Conservation (phyloP, 371 early-diverging fungal species). For the Mortierella polycephala region DNA sequence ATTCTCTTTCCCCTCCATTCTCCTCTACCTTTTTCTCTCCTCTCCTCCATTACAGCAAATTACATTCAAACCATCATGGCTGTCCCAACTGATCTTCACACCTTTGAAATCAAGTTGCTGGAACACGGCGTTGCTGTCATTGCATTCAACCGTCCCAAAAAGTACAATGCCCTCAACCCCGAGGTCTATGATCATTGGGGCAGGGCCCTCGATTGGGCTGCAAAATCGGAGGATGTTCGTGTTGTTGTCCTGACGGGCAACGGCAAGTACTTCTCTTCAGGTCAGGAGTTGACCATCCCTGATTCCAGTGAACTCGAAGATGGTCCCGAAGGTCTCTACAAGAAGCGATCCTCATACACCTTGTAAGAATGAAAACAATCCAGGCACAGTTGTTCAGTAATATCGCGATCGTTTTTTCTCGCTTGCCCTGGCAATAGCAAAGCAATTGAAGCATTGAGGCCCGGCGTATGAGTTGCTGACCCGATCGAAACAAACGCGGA, state of each 20-base stretch:
- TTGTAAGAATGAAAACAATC: conserved; percentile 17
- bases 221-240: conserved; percentile 61
- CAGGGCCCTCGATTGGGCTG: conserved; percentile 67
- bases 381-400: background rate
- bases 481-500: background rate
- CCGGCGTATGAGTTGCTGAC: too few relatives aligned
- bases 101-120: conserved; percentile 62
- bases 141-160: conserved; percentile 73
- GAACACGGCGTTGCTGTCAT: conserved; percentile 71
- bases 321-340: conserved; percentile 16
- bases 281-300: conserved; percentile 66
- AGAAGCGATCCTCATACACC: conserved; percentile 37
- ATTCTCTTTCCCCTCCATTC: background rate
- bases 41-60: background rate
- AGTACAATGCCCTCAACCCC: conserved; percentile 73
- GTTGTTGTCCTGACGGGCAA: conserved; percentile 74
- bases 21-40: background rate
- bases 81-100: conserved; percentile 59
- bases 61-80: conserved; percentile 21
- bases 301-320: conserved; percentile 49
- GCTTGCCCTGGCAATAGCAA: background rate
- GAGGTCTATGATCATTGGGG: conserved; percentile 75
- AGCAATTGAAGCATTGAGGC: too few relatives aligned
- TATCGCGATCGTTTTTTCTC: background rate
- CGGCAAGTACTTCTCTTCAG: conserved; percentile 75